phyloP scores from a whole-genome alignment of 2,329 filamentous ascomycete genomes.

The Myriosclerotinia scirpicola region DNA sequence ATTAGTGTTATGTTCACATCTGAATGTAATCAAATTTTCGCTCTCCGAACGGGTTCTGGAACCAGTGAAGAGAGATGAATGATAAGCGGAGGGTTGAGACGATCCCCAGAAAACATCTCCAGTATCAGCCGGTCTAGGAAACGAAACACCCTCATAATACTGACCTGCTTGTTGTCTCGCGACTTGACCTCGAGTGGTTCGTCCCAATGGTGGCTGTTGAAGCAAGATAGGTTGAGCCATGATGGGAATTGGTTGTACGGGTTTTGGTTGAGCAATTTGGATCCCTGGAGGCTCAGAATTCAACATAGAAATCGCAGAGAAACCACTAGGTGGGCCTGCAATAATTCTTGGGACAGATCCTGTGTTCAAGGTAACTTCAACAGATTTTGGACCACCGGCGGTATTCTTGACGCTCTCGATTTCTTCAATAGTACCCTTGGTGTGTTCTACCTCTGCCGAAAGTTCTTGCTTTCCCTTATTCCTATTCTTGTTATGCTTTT shows the following conservation, averaged over 20 bases:
- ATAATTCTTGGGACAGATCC: neutral
- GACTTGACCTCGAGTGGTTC: conserved; percentile 36
- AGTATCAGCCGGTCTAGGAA: conserved; percentile 15
- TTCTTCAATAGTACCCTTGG: conserved; percentile 16
- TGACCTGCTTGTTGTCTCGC: conserved; percentile 40
- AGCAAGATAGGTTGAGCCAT: conserved; percentile 8
- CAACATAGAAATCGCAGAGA: neutral
- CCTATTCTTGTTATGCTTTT: conserved; percentile 34
- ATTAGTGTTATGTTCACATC: conserved; percentile 23
- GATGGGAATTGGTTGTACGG: conserved; percentile 3
- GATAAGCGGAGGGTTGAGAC: conserved; percentile 24
- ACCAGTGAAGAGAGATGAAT: conserved; percentile 27
- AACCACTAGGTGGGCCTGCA: conserved; percentile 6
- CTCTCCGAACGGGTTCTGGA: conserved; percentile 16
- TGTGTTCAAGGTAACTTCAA: conserved; percentile 13
- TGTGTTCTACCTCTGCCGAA: conserved; percentile 21
- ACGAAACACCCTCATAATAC: conserved; percentile 33
- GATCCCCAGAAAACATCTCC: conserved; percentile 20
- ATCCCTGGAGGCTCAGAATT: conserved; percentile 10
- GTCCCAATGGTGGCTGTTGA: conserved; percentile 24
- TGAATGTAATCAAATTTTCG: neutral
- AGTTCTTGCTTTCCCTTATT: conserved; percentile 31
- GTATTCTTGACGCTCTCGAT: conserved; percentile 21
- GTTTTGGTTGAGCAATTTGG: neutral
- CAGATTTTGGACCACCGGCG: conserved; percentile 10